These are phyloP conservation scores for Aspergillus latus DNA, from an alignment of 2,329 filamentous ascomycete species.

Conservation along the genomic window DNA sequence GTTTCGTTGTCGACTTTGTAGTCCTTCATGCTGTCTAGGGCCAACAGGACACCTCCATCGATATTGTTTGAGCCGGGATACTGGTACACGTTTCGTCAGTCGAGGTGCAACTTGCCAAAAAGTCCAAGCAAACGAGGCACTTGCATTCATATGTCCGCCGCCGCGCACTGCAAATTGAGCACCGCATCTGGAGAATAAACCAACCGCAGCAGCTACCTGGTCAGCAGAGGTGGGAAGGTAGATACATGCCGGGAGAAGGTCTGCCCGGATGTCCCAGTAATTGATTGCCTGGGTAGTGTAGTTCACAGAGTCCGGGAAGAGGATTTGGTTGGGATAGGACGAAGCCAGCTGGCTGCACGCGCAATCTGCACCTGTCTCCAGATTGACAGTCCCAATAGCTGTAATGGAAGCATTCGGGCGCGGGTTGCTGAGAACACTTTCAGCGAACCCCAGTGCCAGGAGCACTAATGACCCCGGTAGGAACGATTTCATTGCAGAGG, in stretches of 20 bases:
- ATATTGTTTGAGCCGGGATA: slow-evolving; percentile 33
- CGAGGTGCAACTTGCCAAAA: neutral
- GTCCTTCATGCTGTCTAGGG: slow-evolving; percentile 23
- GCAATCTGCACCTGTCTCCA: too few relatives aligned
- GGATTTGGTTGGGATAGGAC: too few relatives aligned
- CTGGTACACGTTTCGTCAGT: slow-evolving; percentile 5
- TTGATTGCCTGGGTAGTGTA: neutral
- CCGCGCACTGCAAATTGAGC: slow-evolving; percentile 55
- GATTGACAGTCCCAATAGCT: too few relatives aligned
- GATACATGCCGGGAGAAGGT: slow-evolving; percentile 31
- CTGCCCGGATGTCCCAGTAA: slow-evolving; percentile 29
- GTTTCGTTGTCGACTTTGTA: slow-evolving; percentile 24
- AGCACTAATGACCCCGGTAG: too few relatives aligned
- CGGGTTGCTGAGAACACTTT: too few relatives aligned
- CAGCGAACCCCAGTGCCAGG: too few relatives aligned
- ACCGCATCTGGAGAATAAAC: slow-evolving; percentile 27
- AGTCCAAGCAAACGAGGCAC: neutral
- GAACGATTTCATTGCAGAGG: too few relatives aligned
- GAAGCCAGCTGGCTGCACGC: too few relatives aligned
- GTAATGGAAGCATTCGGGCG: too few relatives aligned
- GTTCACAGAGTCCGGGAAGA: neutral
- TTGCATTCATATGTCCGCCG: slow-evolving; percentile 50
- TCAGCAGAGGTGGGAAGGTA: slow-evolving; percentile 28
- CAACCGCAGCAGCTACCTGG: slow-evolving; percentile 28
- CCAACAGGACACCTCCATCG: slow-evolving; percentile 32